phyloP scores from a whole-genome alignment of 1,284 basidiomycete species.

The Fomitopsis betulina region DNA sequence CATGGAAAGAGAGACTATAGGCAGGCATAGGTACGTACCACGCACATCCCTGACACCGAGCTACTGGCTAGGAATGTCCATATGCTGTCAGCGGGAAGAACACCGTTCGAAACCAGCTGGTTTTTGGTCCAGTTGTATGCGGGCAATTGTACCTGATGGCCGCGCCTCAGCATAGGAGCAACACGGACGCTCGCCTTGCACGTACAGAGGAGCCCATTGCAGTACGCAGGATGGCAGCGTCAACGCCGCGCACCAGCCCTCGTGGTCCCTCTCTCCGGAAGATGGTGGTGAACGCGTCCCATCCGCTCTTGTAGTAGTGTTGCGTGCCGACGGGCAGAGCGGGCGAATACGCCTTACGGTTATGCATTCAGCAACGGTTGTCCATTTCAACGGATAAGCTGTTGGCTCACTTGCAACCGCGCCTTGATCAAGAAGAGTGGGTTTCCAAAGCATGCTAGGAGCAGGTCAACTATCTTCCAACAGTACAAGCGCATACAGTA shows the following conservation, averaged over 20 bases:
- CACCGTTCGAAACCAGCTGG: conserved; percentile 60
- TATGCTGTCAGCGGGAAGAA: conserved; percentile 69
- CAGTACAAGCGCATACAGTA: conserved; percentile 10
- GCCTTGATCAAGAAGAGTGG: conserved; percentile 97
- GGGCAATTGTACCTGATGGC: conserved; percentile 80
- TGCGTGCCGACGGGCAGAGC: conserved; percentile 92
- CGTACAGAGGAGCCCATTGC: conserved; percentile 86
- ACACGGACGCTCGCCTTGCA: neutral
- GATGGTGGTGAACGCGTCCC: conserved; percentile 81
- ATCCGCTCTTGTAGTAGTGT: conserved; percentile 83
- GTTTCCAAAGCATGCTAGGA: conserved; percentile 63
- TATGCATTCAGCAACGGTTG: neutral
- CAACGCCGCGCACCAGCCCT: conserved; percentile 87
- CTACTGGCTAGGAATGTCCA: conserved; percentile 90
- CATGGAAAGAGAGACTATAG: neutral
- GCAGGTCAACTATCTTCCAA: neutral
- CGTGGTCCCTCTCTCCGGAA: conserved; percentile 72
- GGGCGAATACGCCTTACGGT: conserved; percentile 79
- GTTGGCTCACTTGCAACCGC: conserved; percentile 77
- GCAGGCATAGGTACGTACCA: conserved; percentile 50
- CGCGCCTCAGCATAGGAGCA: neutral
- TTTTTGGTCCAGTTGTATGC: conserved; percentile 93
- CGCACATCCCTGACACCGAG: conserved; percentile 87
- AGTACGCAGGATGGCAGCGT: conserved; percentile 90
- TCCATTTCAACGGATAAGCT: neutral